Evolutionary conservation across 2,329 filamentous ascomycete species (phyloP).

Genomic region (Pochonia chlamydosporia): DNA sequence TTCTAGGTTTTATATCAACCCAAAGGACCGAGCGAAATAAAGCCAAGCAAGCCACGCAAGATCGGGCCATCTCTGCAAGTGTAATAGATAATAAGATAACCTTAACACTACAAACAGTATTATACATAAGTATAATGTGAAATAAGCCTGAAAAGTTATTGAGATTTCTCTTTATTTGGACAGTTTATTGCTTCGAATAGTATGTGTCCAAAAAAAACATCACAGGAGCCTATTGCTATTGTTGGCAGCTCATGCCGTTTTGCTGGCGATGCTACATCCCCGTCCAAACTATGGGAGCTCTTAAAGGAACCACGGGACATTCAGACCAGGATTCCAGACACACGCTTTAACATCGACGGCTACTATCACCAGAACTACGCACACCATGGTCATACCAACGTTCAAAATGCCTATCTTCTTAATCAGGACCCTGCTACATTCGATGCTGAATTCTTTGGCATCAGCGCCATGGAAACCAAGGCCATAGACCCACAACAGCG

Average conservation of each 20-base stretch:
- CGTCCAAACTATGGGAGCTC: conserved; percentile 13
- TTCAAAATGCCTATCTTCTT: conserved; percentile 20
- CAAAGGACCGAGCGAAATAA: no score
- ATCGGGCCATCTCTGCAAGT: no score
- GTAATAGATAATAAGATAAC: no score
- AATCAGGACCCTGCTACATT: conserved; percentile 24
- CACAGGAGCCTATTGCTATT: conserved; percentile 1
- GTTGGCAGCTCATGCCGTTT: conserved; percentile 12
- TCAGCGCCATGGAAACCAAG: conserved; percentile 29
- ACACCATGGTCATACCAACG: conserved; percentile 13
- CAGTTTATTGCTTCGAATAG: no score
- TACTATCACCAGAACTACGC: conserved; percentile 28
- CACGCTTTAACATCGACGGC: conserved; percentile 19
- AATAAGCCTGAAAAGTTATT: no score
- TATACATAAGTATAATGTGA: no score
- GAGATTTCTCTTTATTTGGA: no score
- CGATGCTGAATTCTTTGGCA: conserved; percentile 32
- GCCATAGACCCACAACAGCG: conserved; percentile 37
- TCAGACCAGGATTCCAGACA: conserved; percentile 6
- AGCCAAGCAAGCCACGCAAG: no score
- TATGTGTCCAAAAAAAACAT: no score
- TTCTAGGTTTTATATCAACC: no score
- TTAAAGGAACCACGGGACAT: conserved; percentile 7
- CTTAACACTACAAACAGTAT: no score
- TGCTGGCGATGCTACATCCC: conserved; percentile 10